These are phyloP conservation scores for Jimgerdemannia flammicorona DNA, from an alignment of 192 early-diverging fungal genomes.

Conservation along the genomic window DNA sequence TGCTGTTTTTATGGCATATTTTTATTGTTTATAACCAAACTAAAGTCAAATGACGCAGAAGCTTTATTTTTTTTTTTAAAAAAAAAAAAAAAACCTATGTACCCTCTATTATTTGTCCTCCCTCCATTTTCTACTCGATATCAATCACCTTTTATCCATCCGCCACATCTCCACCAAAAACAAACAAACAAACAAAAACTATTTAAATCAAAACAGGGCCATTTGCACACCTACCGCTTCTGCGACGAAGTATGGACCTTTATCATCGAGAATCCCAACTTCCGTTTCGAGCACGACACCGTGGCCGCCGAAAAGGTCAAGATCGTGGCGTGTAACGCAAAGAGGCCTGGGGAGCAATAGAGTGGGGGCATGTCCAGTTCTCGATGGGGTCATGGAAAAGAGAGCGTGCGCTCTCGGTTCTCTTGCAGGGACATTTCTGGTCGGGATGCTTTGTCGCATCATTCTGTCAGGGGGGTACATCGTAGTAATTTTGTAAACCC, in stretches of 20 bases:
- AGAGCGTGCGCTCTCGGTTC: too few relatives aligned
- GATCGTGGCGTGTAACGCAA: slow-evolving; percentile 90
- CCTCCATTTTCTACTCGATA: not conserved
- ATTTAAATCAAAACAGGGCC: slow-evolving; percentile 55
- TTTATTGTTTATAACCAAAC: too few relatives aligned
- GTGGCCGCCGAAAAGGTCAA: slow-evolving; percentile 88
- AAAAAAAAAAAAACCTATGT: not conserved
- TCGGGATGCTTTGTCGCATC: too few relatives aligned
- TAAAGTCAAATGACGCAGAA: too few relatives aligned
- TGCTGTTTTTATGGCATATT: not conserved
- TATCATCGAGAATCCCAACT: slow-evolving; percentile 80
- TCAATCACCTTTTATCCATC: not conserved
- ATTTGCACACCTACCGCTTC: slow-evolving; percentile 87
- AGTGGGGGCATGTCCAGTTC: too few relatives aligned
- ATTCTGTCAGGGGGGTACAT: too few relatives aligned
- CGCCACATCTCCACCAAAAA: not conserved
- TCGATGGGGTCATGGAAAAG: too few relatives aligned
- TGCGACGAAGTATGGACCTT: slow-evolving; percentile 99
- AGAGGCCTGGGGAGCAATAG: slow-evolving; percentile 62
- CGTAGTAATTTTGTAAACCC: too few relatives aligned
- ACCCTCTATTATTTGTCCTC: not conserved
- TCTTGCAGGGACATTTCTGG: too few relatives aligned
- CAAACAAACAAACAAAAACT: too few relatives aligned
- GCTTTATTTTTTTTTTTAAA: not conserved
- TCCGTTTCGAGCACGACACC: slow-evolving; percentile 83